Conservation (phyloP, 2,329 filamentous ascomycete genomes). For the Fusarium begoniae region DNA sequence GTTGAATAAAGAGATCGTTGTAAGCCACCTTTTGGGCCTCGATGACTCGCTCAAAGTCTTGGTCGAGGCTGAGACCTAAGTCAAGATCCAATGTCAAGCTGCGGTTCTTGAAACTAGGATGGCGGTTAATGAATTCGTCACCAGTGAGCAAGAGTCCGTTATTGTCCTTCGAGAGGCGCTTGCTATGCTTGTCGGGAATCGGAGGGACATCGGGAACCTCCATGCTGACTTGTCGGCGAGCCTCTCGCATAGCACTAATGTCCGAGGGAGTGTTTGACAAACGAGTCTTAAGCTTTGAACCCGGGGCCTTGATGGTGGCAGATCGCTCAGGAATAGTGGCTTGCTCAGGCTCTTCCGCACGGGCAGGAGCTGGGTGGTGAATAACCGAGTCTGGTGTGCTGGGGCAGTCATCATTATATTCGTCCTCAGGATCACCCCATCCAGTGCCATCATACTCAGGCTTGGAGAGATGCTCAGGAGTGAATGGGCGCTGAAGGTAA, state of each 20-base stretch:
- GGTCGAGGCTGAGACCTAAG: conserved; percentile 84
- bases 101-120: conserved; percentile 80
- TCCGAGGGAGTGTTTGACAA: conserved; percentile 90
- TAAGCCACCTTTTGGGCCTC: conserved; percentile 90
- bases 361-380: conserved; percentile 70
- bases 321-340: conserved; percentile 79
- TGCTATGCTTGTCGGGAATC: conserved; percentile 69
- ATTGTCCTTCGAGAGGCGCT: conserved; percentile 61
- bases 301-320: conserved; percentile 89
- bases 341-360: conserved; percentile 52
- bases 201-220: conserved; percentile 70
- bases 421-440: conserved; percentile 64
- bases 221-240: conserved; percentile 84
- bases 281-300: conserved; percentile 87
- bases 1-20: conserved; percentile 35
- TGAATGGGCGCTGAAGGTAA: conserved; percentile 55
- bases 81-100: conserved; percentile 86
- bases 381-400: conserved; percentile 91
- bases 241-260: conserved; percentile 83
- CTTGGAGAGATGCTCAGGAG: conserved; percentile 64
- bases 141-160: conserved; percentile 48
- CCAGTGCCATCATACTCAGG: conserved; percentile 71
- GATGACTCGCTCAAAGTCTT: conserved; percentile 94
- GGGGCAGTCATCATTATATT: conserved; percentile 64
- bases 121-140: conserved; percentile 63